Percentiles rank a stretch among this genome's conserved stretches.
These are phyloP conservation scores for Ceratobasidium sp. DNA, from an alignment of 1,284 basidiomycete genomes.

Conservation along the genomic window DNA sequence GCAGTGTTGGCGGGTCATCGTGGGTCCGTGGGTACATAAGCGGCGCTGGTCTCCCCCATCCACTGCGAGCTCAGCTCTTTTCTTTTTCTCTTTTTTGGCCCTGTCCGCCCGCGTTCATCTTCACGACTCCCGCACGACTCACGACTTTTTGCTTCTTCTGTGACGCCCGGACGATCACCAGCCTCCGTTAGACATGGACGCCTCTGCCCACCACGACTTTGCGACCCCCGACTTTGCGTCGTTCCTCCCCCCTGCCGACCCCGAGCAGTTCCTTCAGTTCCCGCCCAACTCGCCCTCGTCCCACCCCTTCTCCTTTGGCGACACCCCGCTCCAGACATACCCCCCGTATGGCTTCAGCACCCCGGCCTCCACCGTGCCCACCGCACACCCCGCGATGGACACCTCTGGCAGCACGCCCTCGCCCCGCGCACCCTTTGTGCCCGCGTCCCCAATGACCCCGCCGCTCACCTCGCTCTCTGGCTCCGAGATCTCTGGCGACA, in stretches of 20 bases:
- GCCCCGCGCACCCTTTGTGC: constrained; percentile 42
- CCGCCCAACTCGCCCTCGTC: constrained; percentile 38
- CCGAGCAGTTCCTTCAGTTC: constrained; percentile 26
- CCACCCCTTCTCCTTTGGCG: constrained; percentile 38
- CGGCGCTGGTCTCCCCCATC: background rate
- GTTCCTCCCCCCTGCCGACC: constrained; percentile 4
- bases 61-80: constrained; percentile 9
- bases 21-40: constrained; percentile 6
- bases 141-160: background rate
- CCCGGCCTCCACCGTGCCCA: background rate
- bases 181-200: constrained; percentile 21
- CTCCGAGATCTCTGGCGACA: constrained; percentile 45
- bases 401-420: constrained; percentile 36
- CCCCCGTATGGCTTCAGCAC: constrained; percentile 27
- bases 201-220: constrained; percentile 32
- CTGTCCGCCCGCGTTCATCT: constrained; percentile 12
- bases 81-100: constrained; percentile 10
- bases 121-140: constrained; percentile 24
- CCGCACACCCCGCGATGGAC: constrained; percentile 29
- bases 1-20: constrained; percentile 17
- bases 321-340: constrained; percentile 11
- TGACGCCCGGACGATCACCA: constrained; percentile 2
- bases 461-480: constrained; percentile 43
- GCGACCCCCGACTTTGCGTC: constrained; percentile 3
- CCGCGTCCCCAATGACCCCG: constrained; percentile 44